A percentile compares a stretch with the other conserved stretches of the same genome.
Evolutionary conservation across 2,329 filamentous ascomycete species (phyloP).

Genomic region (Cladophialophora immunda): DNA sequence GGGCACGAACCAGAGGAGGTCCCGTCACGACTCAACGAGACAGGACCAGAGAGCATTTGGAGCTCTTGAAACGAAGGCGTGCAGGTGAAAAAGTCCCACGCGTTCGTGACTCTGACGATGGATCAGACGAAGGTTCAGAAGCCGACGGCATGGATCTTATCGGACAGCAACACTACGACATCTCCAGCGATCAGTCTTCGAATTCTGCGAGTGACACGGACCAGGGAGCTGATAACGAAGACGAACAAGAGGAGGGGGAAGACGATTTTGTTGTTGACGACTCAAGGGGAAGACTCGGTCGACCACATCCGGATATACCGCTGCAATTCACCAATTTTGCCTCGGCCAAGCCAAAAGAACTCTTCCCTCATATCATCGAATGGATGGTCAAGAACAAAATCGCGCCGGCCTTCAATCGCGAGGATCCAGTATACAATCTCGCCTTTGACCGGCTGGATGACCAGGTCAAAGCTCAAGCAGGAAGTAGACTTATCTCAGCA

Average conservation of each 20-base stretch:
- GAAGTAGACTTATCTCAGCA: slow-evolving; percentile 75
- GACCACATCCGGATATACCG: slow-evolving; percentile 67
- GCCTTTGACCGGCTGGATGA: slow-evolving; percentile 77
- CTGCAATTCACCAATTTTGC: slow-evolving; percentile 73
- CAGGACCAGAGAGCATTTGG: slow-evolving; percentile 52
- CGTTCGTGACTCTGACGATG: slow-evolving; percentile 42
- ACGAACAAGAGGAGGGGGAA: slow-evolving; percentile 57
- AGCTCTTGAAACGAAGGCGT: slow-evolving; percentile 53
- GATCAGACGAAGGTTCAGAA: slow-evolving; percentile 39
- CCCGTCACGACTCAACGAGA: slow-evolving; percentile 50
- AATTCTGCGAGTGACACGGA: slow-evolving; percentile 31
- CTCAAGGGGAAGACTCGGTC: slow-evolving; percentile 61
- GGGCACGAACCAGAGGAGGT: slow-evolving; percentile 52
- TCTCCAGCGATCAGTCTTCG: slow-evolving; percentile 6
- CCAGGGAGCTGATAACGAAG: slow-evolving; percentile 33
- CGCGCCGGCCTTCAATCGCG: slow-evolving; percentile 72
- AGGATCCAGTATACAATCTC: slow-evolving; percentile 71
- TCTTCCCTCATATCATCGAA: slow-evolving; percentile 77
- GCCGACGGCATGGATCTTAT: slow-evolving; percentile 38
- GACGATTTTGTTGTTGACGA: slow-evolving; percentile 74
- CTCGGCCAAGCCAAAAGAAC: slow-evolving; percentile 72
- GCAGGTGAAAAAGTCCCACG: slow-evolving; percentile 50
- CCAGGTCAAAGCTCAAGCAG: slow-evolving; percentile 72
- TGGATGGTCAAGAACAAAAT: slow-evolving; percentile 85
- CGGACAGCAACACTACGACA: slow-evolving; percentile 23